phyloP scores from a whole-genome alignment of 345 rosid genomes.

The Aquilaria sinensis region DNA sequence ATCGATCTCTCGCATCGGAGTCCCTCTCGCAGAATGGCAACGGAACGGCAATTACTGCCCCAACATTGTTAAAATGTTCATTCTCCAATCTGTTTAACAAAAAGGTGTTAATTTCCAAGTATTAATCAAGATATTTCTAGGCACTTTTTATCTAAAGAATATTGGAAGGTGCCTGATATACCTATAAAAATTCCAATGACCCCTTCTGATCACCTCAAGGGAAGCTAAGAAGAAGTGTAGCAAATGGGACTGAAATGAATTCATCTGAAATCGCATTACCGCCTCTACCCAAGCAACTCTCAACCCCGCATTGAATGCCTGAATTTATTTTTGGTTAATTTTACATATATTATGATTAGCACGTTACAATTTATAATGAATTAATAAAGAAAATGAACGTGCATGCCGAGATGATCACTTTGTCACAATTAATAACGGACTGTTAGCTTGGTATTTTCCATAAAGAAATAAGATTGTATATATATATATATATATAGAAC shows the following conservation, averaged over 20 bases:
- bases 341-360: too few relatives aligned
- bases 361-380: too few relatives aligned
- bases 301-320: conserved; percentile 61
- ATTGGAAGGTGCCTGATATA: conserved; percentile 11
- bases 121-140: background rate
- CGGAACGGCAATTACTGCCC: conserved; percentile 75
- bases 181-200: conserved; percentile 96
- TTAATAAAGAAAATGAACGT: too few relatives aligned
- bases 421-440: too few relatives aligned
- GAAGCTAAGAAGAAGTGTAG: conserved; percentile 76
- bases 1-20: conserved; percentile 35
- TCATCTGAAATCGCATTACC: conserved; percentile 41
- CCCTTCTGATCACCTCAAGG: conserved; percentile 69
- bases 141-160: too few relatives aligned
- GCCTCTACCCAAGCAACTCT: conserved; percentile 79
- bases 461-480: background rate
- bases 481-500: too few relatives aligned
- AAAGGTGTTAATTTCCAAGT: background rate
- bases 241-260: conserved; percentile 40
- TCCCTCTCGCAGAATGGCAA: conserved; percentile 65
- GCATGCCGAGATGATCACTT: too few relatives aligned
- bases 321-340: background rate
- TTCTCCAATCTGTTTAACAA: conserved; percentile 56
- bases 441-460: conserved; percentile 5
- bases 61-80: conserved; percentile 75